Evolutionary conservation across 805 yeast genomes (phyloP).

Genomic region (Saccharomyces paradoxus): DNA sequence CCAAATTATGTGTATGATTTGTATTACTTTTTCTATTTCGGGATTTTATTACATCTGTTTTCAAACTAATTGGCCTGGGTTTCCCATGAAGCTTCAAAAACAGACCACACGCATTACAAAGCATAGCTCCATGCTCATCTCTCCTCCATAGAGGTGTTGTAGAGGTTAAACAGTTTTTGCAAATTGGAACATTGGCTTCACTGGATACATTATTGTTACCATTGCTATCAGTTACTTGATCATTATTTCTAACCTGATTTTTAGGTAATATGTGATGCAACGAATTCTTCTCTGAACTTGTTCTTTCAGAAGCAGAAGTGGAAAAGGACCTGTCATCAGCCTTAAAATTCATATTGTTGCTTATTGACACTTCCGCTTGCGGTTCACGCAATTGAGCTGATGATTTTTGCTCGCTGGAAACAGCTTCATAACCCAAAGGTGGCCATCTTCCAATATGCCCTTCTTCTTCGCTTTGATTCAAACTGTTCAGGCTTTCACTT

Average conservation of each 20-base stretch:
- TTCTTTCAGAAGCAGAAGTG: neutral
- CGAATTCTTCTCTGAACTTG: neutral
- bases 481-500: neutral
- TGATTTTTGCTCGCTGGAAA: neutral
- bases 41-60: conserved; percentile 87
- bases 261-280: neutral
- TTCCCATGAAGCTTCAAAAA: conserved; percentile 86
- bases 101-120: conserved; percentile 91
- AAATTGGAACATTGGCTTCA: conserved; percentile 43
- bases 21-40: conserved; percentile 61
- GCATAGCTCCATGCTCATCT: conserved; percentile 82
- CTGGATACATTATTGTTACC: neutral
- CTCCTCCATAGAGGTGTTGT: conserved; percentile 95
- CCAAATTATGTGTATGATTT: neutral
- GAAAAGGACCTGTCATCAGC: neutral
- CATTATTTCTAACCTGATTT: neutral
- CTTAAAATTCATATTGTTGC: neutral
- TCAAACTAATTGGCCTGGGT: conserved; percentile 82
- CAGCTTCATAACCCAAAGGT: neutral
- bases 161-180: conserved; percentile 86
- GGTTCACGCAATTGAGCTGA: neutral
- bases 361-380: neutral
- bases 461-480: neutral
- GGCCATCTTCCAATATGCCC: neutral
- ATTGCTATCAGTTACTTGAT: neutral